phyloP scores from a whole-genome alignment of 495 filamentous ascomycete genomes.

The Entonaema liquescens region DNA sequence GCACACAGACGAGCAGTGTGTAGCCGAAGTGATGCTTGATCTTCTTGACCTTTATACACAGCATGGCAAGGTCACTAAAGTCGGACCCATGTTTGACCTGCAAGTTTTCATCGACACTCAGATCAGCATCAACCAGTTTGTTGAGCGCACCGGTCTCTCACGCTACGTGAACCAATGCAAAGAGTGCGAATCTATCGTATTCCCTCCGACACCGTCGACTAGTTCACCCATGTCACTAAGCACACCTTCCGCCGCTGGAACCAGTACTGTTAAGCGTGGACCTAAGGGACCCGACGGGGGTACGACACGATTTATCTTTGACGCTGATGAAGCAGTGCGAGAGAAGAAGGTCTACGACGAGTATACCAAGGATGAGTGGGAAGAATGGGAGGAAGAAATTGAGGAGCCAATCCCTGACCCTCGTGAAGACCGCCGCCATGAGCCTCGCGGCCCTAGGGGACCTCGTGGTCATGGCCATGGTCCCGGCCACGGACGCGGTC shows the following conservation, averaged over 20 bases:
- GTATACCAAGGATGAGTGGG: slow-evolving; percentile 78
- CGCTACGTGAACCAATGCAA: slow-evolving; percentile 55
- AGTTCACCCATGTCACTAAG: slow-evolving; percentile 51
- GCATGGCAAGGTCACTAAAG: slow-evolving; percentile 72
- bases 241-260: slow-evolving; percentile 47
- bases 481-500: slow-evolving; percentile 41
- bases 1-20: slow-evolving; percentile 69
- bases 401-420: slow-evolving; percentile 58
- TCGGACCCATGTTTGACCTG: slow-evolving; percentile 74
- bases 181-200: slow-evolving; percentile 52
- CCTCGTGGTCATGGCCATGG: slow-evolving; percentile 41
- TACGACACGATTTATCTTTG: slow-evolving; percentile 91
- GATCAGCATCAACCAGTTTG: slow-evolving; percentile 83
- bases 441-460: slow-evolving; percentile 44
- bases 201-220: slow-evolving; percentile 44
- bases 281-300: slow-evolving; percentile 68
- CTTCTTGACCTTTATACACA: slow-evolving; percentile 87
- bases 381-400: slow-evolving; percentile 76
- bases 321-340: slow-evolving; percentile 74
- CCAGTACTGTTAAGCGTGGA: slow-evolving; percentile 53
- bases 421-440: slow-evolving; percentile 45
- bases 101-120: slow-evolving; percentile 83
- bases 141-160: slow-evolving; percentile 50
- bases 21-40: slow-evolving; percentile 88
- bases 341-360: slow-evolving; percentile 74